These are phyloP conservation scores for Casuarina equisetifolia DNA, from an alignment of 306 rosid species.

Conservation along the genomic window DNA sequence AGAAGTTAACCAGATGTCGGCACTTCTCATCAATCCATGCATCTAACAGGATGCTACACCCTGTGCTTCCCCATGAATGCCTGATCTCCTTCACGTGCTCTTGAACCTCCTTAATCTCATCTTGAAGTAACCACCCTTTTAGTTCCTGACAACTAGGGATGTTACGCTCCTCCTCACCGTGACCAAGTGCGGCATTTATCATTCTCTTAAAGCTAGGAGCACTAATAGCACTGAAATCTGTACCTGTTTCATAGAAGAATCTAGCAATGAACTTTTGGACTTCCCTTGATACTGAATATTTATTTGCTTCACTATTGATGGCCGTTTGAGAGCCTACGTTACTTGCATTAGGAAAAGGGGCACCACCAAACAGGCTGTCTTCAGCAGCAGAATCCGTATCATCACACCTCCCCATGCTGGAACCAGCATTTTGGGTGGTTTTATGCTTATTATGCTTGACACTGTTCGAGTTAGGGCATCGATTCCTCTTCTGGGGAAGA, in stretches of 20 bases:
- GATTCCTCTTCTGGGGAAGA: constrained; percentile 20
- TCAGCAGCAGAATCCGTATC: not conserved
- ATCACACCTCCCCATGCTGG: not conserved
- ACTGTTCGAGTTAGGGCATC: not conserved
- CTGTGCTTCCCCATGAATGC: constrained; percentile 29
- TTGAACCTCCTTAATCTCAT: constrained; percentile 31
- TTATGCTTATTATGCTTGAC: constrained; percentile 1
- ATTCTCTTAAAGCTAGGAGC: constrained; percentile 23
- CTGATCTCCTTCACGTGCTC: constrained; percentile 20
- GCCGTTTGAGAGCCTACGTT: constrained; percentile 1
- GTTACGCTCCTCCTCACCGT: constrained; percentile 2
- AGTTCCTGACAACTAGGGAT: constrained; percentile 29
- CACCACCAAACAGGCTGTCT: constrained; percentile 6
- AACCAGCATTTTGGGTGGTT: not conserved
- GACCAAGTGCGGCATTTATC: constrained; percentile 12
- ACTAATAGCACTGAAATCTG: constrained; percentile 19
- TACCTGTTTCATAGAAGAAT: constrained; percentile 34
- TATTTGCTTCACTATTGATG: not conserved
- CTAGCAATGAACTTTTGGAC: constrained; percentile 19
- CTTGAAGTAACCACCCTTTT: constrained; percentile 28
- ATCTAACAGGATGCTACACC: constrained; percentile 35
- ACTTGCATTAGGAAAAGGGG: not conserved
- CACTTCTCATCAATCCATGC: constrained; percentile 28
- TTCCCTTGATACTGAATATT: not conserved
- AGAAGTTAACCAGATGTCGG: constrained; percentile 23